Evolutionary conservation across 306 rosid species (phyloP).

Genomic region (Lathyrus aphaca): DNA sequence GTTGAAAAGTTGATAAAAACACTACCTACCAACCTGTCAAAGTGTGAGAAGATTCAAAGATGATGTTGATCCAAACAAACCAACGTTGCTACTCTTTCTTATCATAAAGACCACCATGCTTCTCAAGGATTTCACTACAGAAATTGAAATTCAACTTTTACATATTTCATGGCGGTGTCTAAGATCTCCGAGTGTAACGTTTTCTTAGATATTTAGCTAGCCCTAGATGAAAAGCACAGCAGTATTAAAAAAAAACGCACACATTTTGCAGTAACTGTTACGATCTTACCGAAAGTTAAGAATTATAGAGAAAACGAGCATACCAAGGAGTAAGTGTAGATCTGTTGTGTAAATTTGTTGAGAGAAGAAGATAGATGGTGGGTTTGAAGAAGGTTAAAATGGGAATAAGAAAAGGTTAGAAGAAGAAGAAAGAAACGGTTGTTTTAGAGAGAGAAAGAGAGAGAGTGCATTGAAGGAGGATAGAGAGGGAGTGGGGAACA

Average conservation of each 20-base stretch:
- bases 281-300: neutral
- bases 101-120: conserved; percentile 53
- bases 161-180: conserved; percentile 36
- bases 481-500: conserved; percentile 48
- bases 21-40: conserved; percentile 63
- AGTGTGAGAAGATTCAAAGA: conserved; percentile 50
- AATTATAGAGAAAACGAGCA: neutral
- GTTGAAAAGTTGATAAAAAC: conserved; percentile 15
- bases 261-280: neutral
- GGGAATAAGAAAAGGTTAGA: neutral
- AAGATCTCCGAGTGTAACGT: conserved; percentile 59
- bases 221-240: conserved; percentile 17
- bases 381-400: neutral
- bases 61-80: conserved; percentile 68
- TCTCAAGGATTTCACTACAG: neutral
- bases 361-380: neutral
- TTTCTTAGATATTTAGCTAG: conserved; percentile 20
- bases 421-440: conserved; percentile 18
- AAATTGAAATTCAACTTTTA: neutral
- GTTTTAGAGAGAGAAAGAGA: conserved; percentile 17
- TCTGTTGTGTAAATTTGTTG: neutral
- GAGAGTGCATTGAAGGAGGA: conserved; percentile 41
- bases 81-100: conserved; percentile 52
- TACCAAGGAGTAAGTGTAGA: conserved; percentile 27
- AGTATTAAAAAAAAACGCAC: neutral